Evolutionary conservation across 148 eudicot genomes (phyloP).

Genomic region (Rhododendron griersonianum): DNA sequence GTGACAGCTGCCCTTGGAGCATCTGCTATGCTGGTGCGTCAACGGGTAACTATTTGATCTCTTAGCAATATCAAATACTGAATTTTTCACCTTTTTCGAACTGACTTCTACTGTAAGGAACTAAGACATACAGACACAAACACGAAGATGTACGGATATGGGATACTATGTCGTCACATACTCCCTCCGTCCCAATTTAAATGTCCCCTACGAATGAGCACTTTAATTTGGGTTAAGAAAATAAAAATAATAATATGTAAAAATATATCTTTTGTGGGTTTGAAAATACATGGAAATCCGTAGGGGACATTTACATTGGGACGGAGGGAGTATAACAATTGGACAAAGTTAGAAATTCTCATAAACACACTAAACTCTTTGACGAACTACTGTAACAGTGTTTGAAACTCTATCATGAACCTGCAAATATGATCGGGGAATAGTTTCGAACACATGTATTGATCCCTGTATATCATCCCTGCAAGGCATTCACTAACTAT

Average conservation of each 20-base stretch:
- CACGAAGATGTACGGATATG: not conserved
- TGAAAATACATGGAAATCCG: too few species aligned
- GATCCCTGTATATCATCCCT: not conserved
- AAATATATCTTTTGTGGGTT: too few species aligned
- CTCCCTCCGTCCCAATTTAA: not conserved
- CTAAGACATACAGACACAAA: not conserved
- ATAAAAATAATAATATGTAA: too few species aligned
- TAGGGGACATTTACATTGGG: too few species aligned
- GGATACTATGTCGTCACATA: not conserved
- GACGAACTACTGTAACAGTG: not conserved
- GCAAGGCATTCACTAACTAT: not conserved
- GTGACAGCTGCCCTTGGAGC: slow-evolving; percentile 96
- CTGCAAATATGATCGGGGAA: not conserved
- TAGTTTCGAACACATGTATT: not conserved
- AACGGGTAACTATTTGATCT: slow-evolving; percentile 42
- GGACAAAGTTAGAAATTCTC: not conserved
- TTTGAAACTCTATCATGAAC: not conserved
- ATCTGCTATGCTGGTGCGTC: slow-evolving; percentile 59
- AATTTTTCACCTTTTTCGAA: not conserved
- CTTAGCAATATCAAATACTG: slow-evolving; percentile 3
- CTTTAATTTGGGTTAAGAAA: too few species aligned
- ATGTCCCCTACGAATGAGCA: too few species aligned
- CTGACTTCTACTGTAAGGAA: not conserved
- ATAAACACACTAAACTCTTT: not conserved
- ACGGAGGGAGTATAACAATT: not conserved